Base-by-base conservation (phyloP, 352 stramenopile species). In the Pseudoperonospora humuli region DNA sequence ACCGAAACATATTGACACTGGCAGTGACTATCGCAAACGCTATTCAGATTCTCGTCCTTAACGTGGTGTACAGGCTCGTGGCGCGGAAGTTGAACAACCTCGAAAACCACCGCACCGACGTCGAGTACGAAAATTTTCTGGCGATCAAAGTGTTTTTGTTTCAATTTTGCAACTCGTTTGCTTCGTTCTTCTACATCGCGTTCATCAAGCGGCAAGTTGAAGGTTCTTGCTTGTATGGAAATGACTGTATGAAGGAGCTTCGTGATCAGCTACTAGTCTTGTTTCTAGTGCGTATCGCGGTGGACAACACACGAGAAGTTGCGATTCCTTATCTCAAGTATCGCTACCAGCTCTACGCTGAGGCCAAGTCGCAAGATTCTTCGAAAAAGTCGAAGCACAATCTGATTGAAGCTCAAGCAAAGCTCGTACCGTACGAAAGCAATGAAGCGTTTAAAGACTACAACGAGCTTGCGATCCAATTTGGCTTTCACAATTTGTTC, bases 61-160 rank as follows among this genome's bases (percentile, higher is more conserved):
- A 98, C 55, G 90, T 79, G 41, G 57, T 87, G 3, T 96, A 98
- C 38, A 89, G 85, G 38, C 65, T 49, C 34, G 64, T 99, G 17
- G 95, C 95, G 5, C 71, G 87, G 17, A 80, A 80, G 34, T 62
- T 99, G 24, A 99, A 97, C 60, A 74, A 97, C 39, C 90, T 82
- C 21, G 89, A 97, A 67, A 96, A 96, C 53, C 86, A 97, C 57
- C 84, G 84, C 26, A 97, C 87, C 0, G 78, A 94, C 18, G 71
- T 67, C 9, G 74, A 89, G 53, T 95, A 92, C 57, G 71, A 93
- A 39, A 95, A 94, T 51, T 64, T 88, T 42, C 70, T 99, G 46
- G 97, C 98, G 41, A 91, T 96, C 64, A 99, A 99, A 69, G 94
- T 98, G 7, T 98, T 98, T 47, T 64, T 97, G 27, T 99, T 99